These are phyloP conservation scores for Apiotrichum mycotoxinovorans DNA, from an alignment of 1,284 basidiomycete genomes.

Conservation along the genomic window DNA sequence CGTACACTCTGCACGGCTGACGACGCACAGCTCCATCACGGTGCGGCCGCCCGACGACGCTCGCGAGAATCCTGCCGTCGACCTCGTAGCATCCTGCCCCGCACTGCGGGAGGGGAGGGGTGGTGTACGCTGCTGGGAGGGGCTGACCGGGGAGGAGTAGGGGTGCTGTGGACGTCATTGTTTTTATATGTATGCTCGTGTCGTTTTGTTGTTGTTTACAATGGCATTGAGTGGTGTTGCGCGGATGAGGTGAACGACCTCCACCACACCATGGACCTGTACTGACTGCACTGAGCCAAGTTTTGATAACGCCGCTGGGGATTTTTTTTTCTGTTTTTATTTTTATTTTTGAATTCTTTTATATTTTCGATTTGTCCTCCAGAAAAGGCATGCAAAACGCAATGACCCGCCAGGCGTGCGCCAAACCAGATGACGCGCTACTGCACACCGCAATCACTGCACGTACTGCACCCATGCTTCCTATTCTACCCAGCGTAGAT, in stretches of 20 bases:
- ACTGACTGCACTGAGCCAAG: neutral
- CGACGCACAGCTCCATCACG: constrained; percentile 63
- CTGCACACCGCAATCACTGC: too few relatives aligned
- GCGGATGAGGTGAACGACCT: constrained; percentile 1
- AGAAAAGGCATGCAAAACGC: too few relatives aligned
- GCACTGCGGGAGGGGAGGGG: constrained; percentile 57
- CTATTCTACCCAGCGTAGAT: too few relatives aligned
- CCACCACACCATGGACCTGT: neutral
- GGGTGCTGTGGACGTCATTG: constrained; percentile 17
- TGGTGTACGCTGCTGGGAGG: constrained; percentile 58
- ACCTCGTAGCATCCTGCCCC: constrained; percentile 68
- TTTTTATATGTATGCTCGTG: neutral
- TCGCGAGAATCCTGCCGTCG: constrained; percentile 65
- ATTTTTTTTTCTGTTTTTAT: too few relatives aligned
- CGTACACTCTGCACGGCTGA: neutral
- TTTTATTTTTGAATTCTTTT: too few relatives aligned
- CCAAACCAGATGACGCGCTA: too few relatives aligned
- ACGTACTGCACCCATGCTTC: too few relatives aligned
- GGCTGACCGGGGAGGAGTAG: constrained; percentile 77
- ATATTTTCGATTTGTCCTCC: too few relatives aligned
- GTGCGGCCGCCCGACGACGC: constrained; percentile 64
- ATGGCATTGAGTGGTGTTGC: neutral
- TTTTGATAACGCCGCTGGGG: neutral
- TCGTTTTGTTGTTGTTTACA: neutral
- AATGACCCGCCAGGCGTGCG: too few relatives aligned